Evolutionary conservation across 805 yeast genomes (phyloP).

Genomic region (Lipomyces yamanashiensis): DNA sequence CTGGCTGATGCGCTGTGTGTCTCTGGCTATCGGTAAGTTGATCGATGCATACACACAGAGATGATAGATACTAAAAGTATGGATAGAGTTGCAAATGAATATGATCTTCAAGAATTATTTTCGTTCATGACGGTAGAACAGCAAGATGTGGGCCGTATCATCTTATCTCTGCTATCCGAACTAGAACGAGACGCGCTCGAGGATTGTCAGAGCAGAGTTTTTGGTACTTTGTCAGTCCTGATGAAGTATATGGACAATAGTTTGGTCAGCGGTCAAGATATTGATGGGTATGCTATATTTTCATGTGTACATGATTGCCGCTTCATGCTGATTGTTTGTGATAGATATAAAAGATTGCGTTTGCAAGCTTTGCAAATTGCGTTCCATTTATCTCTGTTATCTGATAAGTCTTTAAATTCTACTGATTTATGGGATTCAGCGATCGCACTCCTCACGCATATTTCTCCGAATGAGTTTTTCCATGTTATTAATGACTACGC

Average conservation of each 20-base stretch:
- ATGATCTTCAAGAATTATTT: background rate
- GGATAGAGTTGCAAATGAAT: background rate
- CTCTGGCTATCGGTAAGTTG: constrained; percentile 7
- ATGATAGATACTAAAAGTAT: background rate
- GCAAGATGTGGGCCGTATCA: background rate
- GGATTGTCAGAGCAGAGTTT: background rate
- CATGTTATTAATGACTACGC: background rate
- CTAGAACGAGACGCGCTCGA: background rate
- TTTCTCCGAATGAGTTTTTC: background rate
- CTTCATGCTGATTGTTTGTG: background rate
- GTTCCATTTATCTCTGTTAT: background rate
- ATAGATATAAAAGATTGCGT: background rate
- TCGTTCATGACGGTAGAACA: background rate
- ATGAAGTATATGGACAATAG: background rate
- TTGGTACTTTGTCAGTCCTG: background rate
- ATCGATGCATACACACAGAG: background rate
- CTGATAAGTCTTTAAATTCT: background rate
- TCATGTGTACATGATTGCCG: background rate
- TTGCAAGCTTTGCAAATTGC: background rate
- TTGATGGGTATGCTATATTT: background rate
- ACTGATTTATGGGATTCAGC: background rate
- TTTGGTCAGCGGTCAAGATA: background rate
- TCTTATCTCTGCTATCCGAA: background rate
- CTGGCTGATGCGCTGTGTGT: background rate
- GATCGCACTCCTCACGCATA: background rate